These are phyloP conservation scores for Conringia planisiliqua DNA, from an alignment of 345 rosid species.

Conservation along the genomic window DNA sequence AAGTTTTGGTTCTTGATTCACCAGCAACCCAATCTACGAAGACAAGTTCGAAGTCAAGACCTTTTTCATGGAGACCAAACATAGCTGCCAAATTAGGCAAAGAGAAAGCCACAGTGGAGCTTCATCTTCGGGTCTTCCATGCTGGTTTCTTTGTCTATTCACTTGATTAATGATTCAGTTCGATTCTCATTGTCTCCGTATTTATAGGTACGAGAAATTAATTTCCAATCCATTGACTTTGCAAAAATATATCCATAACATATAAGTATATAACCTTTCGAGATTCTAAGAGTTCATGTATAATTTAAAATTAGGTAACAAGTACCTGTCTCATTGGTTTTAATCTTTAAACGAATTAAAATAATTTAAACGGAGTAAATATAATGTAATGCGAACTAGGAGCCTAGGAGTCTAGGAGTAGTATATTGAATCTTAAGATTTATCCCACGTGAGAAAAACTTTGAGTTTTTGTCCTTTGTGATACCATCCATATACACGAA, in stretches of 20 bases:
- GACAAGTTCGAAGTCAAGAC: slow-evolving; percentile 9
- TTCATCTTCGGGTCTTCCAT: slow-evolving; percentile 11
- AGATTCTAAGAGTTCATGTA: neutral
- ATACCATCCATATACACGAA: too few species aligned
- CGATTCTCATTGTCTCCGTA: neutral
- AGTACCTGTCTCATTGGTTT: neutral
- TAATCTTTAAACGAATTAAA: neutral
- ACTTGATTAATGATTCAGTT: neutral
- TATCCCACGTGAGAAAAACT: too few species aligned
- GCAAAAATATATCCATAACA: neutral
- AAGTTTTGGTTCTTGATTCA: slow-evolving; percentile 8
- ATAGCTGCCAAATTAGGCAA: neutral
- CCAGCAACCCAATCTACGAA: slow-evolving; percentile 18
- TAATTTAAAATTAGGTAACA: neutral
- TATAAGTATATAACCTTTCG: neutral
- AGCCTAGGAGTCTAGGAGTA: too few species aligned
- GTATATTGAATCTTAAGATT: too few species aligned
- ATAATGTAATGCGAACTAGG: too few species aligned
- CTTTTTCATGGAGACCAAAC: slow-evolving; percentile 10
- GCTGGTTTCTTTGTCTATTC: neutral
- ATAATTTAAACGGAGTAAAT: neutral
- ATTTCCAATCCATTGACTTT: neutral
- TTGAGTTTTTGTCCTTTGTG: too few species aligned
- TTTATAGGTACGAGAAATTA: neutral
- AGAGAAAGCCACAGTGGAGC: slow-evolving; percentile 1